Evolutionary conservation across 805 yeast species (phyloP).

Genomic region (Teunomyces kruisii): DNA sequence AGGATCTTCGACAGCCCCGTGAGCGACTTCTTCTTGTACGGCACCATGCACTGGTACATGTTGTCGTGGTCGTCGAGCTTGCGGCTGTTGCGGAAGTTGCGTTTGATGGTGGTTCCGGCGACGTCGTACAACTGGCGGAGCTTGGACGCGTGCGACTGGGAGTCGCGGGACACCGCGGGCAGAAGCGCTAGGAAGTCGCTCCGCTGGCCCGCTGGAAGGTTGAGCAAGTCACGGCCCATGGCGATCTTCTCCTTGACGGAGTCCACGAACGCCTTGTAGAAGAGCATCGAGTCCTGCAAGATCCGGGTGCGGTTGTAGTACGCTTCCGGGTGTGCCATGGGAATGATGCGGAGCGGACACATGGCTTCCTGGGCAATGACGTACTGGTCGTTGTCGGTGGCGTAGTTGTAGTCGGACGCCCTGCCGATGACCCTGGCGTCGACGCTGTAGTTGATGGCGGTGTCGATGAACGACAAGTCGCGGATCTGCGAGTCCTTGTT

Average conservation of each 20-base stretch:
- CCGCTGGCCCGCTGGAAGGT: constrained; percentile 10
- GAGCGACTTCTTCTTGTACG: constrained; percentile 33
- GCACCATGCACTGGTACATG: constrained; percentile 30
- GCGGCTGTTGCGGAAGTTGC: constrained; percentile 11
- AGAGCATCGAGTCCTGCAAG: constrained; percentile 21
- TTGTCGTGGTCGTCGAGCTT: constrained; percentile 20
- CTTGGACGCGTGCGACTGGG: constrained; percentile 15
- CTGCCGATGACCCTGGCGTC: constrained; percentile 42
- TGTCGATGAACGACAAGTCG: constrained; percentile 38
- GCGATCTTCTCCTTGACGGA: constrained; percentile 28
- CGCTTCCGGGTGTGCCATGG: constrained; percentile 23
- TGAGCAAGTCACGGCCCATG: constrained; percentile 17
- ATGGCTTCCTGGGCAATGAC: constrained; percentile 36
- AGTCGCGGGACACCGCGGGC: constrained; percentile 21
- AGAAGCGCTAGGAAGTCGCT: constrained; percentile 10
- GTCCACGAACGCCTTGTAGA: constrained; percentile 34
- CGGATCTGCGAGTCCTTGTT: constrained; percentile 21
- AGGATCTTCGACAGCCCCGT: constrained; percentile 30
- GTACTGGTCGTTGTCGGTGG: constrained; percentile 27
- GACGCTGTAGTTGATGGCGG: constrained; percentile 35
- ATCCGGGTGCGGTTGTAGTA: constrained; percentile 15
- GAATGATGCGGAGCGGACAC: constrained; percentile 36
- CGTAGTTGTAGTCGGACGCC: constrained; percentile 32
- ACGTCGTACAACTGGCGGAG: constrained; percentile 33
- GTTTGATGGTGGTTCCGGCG: constrained; percentile 19